Evolutionary conservation across 768 basidiomycete species (phyloP), one percentile per base, ranked within the genome.

Genomic region (Trametopsis cervina): DNA sequence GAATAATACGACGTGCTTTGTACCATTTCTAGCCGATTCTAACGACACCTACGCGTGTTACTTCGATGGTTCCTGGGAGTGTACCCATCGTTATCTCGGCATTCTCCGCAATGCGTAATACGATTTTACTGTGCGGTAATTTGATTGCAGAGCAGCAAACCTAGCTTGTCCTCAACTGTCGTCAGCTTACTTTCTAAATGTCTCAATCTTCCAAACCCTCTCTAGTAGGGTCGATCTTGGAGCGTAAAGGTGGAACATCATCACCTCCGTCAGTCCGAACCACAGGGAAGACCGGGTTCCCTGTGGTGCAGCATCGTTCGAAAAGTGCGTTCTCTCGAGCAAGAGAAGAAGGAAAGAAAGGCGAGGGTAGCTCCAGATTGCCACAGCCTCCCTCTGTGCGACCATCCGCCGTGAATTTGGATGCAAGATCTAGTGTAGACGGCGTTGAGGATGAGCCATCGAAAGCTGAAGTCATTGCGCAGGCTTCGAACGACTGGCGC

Each of bases 201-300:
- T 20, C 51, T 15, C 35, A 39, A 17, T 4, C 45, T 10, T 37
- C 46, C 25, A 40, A 33, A 26, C 25, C 17, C 1, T 56, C 63
- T 25, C 56, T 77, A 44, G 54, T 77, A 38, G 76, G 76, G n/a
- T 68, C 71, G 7, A 68, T 78, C 10, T 56, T 69, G 33, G 76
- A 77, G 60, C 71, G 76, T 18, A 66, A 63, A 29, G 54, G 57
- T 4, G 39, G 61, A 6, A 47, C 62, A 4, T 50, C 65, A 1
- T 44, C 61, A 1, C 35, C 58, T 2, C 59, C 61, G 5, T 58
- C 63, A 18, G 42, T 55, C 9, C 27, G 43, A 10, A 24, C 54
- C 1, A 45, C 60, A 6, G 43, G 61, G 22, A 55, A 60, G 41
- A 62, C 64, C 1, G 71, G 71, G 1, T 74, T 73, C 51, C 72